These are phyloP conservation scores for Effrenium voratum DNA, from an alignment of 73 alveolate species.

Conservation along the genomic window DNA sequence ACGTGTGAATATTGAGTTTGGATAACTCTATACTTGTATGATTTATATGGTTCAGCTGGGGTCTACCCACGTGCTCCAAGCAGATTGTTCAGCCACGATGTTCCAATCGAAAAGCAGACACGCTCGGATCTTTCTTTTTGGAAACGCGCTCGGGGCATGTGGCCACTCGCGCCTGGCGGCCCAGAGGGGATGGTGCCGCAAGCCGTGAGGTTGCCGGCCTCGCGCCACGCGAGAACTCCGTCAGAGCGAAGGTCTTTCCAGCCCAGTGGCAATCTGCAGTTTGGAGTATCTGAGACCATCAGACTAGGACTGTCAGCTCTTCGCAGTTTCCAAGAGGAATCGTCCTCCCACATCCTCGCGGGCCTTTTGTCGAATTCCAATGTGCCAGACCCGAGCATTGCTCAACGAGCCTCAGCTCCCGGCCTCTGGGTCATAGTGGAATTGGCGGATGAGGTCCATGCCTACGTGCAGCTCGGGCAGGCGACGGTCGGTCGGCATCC, in stretches of 20 bases:
- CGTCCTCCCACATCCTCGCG: neutral
- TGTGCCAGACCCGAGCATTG: neutral
- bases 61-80: no score
- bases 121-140: no score
- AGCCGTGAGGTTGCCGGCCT: conserved; percentile 72
- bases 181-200: conserved; percentile 67
- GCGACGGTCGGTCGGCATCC: no score
- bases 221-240: neutral
- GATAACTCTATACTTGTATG: no score
- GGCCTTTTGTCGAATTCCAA: neutral
- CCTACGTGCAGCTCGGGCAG: neutral
- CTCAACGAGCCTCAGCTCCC: neutral
- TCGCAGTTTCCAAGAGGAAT: neutral
- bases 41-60: no score
- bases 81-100: no score
- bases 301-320: neutral
- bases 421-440: conserved; percentile 80
- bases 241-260: neutral
- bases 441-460: conserved; percentile 83
- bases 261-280: neutral
- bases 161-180: conserved; percentile 43
- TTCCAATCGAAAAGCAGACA: no score
- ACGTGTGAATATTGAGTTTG: no score
- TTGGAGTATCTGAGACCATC: neutral
- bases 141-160: no score